phyloP scores from a whole-genome alignment of 2,329 filamentous ascomycete species.

The Neonectria ditissima region DNA sequence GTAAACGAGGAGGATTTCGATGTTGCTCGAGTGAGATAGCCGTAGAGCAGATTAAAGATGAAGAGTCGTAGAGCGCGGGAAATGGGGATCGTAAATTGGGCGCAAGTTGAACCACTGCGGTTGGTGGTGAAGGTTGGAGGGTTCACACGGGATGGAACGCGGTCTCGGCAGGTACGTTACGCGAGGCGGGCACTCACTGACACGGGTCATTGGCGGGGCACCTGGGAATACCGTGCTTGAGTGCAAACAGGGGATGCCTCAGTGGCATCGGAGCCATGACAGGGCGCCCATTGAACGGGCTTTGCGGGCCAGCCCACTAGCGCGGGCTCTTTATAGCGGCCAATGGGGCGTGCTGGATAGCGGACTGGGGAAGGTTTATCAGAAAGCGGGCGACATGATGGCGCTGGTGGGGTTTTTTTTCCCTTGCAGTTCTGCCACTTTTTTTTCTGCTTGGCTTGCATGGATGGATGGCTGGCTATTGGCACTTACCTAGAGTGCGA shows the following conservation, averaged over 20 bases:
- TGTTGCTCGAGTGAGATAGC: background rate
- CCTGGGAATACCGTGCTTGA: background rate
- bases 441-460: background rate
- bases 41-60: background rate
- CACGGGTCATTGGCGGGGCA: slow-evolving; percentile 1
- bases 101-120: background rate
- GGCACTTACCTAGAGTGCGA: background rate
- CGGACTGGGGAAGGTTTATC: background rate
- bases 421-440: background rate
- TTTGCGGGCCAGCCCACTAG: background rate
- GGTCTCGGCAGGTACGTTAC: background rate
- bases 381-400: background rate
- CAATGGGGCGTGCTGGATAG: slow-evolving; percentile 1
- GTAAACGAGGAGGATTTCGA: background rate
- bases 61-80: background rate
- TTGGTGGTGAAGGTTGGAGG: background rate
- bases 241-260: background rate
- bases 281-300: background rate
- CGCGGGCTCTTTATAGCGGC: slow-evolving; percentile 8
- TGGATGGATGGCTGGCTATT: background rate
- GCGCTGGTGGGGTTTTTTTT: background rate
- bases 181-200: background rate
- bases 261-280: slow-evolving; percentile 7
- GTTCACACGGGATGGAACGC: background rate
- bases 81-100: background rate